A percentile compares a stretch with the other conserved stretches of the same genome.
Conservation (phyloP, 768 basidiomycete genomes). For the Suillus occidentalis region DNA sequence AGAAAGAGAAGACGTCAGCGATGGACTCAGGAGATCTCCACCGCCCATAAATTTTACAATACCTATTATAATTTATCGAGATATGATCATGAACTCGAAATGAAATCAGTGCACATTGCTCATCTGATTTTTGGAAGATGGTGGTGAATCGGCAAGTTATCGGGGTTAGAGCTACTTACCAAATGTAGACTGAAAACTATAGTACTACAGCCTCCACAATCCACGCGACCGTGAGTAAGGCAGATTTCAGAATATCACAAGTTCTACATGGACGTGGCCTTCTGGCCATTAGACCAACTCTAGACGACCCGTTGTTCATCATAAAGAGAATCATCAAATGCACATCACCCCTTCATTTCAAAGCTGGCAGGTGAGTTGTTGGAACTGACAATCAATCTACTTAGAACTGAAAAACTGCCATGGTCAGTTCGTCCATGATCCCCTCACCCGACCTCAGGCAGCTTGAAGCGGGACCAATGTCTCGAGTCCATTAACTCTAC, state of each 20-base stretch:
- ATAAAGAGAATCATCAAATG: too few species aligned
- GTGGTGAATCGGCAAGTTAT: neutral
- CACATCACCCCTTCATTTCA: neutral
- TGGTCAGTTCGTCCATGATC: neutral
- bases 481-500: neutral
- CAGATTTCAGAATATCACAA: conserved; percentile 91
- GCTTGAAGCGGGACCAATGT: neutral
- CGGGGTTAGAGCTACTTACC: conserved; percentile 52
- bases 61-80: conserved; percentile 50
- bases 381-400: neutral
- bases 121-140: conserved; percentile 21
- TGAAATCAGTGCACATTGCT: conserved; percentile 48
- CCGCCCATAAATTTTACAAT: conserved; percentile 91
- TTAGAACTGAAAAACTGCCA: neutral
- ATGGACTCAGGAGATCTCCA: conserved; percentile 91
- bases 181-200: conserved; percentile 95
- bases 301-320: too few species aligned
- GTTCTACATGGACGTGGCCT: conserved; percentile 94
- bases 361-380: neutral
- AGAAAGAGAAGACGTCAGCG: conserved; percentile 53
- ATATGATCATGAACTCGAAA: conserved; percentile 51
- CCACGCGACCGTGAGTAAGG: conserved; percentile 68
- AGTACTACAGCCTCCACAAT: conserved; percentile 84
- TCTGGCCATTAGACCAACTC: conserved; percentile 70
- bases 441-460: neutral